These are phyloP conservation scores for Fraxinus excelsior DNA, from an alignment of 257 asterid species.

Conservation along the genomic window DNA sequence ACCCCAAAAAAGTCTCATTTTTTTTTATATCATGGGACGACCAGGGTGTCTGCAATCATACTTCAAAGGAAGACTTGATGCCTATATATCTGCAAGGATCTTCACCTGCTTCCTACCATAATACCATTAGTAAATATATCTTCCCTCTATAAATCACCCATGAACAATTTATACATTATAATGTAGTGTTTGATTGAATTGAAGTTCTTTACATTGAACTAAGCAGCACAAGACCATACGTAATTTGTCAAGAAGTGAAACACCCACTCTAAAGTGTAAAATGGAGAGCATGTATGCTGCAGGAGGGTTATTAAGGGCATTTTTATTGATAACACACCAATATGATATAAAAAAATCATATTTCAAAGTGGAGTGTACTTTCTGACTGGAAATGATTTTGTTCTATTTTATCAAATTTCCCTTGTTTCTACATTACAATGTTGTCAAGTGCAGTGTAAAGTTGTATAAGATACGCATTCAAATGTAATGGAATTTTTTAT, in stretches of 20 bases:
- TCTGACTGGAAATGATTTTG: neutral
- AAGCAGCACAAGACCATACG: neutral
- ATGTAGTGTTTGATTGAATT: neutral
- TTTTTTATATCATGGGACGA: no score
- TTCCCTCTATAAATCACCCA: neutral
- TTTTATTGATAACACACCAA: neutral
- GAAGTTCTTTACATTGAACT: neutral
- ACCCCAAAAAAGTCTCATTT: no score
- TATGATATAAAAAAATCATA: neutral
- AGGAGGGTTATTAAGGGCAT: neutral
- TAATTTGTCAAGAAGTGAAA: neutral
- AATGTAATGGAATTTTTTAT: neutral
- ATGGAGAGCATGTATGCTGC: neutral
- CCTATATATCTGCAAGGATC: neutral
- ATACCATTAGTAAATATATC: neutral
- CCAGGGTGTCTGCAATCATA: no score
- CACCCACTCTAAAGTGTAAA: neutral
- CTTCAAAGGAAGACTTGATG: neutral
- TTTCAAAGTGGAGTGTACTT: neutral
- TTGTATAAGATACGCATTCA: neutral
- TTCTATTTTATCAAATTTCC: neutral
- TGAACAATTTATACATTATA: neutral
- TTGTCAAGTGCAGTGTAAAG: neutral
- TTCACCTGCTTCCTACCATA: neutral
- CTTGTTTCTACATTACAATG: neutral